phyloP scores from a whole-genome alignment of 257 asterid genomes.

The Rehmannia glutinosa region DNA sequence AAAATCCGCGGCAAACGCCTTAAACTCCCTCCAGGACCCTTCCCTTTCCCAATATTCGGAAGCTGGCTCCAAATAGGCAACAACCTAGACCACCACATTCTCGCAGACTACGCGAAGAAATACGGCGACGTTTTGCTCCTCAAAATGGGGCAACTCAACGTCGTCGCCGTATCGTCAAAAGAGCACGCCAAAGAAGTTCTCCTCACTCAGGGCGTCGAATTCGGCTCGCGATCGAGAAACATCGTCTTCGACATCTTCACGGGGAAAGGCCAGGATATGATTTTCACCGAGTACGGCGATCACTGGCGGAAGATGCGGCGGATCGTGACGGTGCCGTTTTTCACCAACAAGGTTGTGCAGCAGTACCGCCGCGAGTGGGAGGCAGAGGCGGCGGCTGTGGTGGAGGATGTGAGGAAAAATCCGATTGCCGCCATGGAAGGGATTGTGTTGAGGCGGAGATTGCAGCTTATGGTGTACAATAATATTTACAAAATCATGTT shows the following conservation, averaged over 20 bases:
- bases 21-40: conserved; percentile 60
- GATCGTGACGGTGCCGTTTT: conserved; percentile 65
- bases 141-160: conserved; percentile 52
- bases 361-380: conserved; percentile 57
- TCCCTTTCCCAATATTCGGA: conserved; percentile 54
- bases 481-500: conserved; percentile 62
- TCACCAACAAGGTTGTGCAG: conserved; percentile 63
- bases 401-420: conserved; percentile 53
- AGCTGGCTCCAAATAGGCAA: conserved; percentile 63
- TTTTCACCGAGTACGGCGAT: conserved; percentile 63
- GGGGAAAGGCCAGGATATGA: conserved; percentile 66
- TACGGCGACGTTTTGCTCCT: conserved; percentile 47
- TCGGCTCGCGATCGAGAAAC: conserved; percentile 60
- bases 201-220: conserved; percentile 58
- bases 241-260: conserved; percentile 67
- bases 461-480: conserved; percentile 69
- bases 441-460: conserved; percentile 44
- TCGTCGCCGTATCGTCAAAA: conserved; percentile 58
- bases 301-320: conserved; percentile 77
- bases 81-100: conserved; percentile 52
- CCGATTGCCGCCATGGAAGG: conserved; percentile 42
- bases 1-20: conserved; percentile 40
- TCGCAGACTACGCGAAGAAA: conserved; percentile 37
- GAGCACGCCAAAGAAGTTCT: conserved; percentile 58
- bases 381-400: conserved; percentile 43